Percentiles rank a stretch among this genome's conserved stretches.
Evolutionary conservation across 768 basidiomycete genomes (phyloP).

Genomic region (Erythrobasidium yunnanense): DNA sequence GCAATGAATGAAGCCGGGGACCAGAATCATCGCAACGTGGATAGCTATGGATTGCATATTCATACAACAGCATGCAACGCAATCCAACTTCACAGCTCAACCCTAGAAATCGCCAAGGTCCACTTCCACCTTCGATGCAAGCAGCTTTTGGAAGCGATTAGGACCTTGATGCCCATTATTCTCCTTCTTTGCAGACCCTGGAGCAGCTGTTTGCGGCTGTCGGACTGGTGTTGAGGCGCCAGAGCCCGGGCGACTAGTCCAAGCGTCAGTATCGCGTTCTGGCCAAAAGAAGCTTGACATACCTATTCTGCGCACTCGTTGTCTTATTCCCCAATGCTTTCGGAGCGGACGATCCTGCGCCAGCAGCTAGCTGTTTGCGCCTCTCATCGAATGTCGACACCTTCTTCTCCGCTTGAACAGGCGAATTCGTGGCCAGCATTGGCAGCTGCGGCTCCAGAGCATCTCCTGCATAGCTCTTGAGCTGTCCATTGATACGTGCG

Average conservation of each 20-base stretch:
- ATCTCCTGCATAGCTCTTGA: not conserved
- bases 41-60: too few species aligned
- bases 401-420: not conserved
- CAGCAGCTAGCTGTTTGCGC: not conserved
- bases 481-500: not conserved
- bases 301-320: not conserved
- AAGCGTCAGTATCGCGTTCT: not conserved
- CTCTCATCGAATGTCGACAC: slow-evolving; percentile 7
- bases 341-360: slow-evolving; percentile 3
- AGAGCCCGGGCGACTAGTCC: not conserved
- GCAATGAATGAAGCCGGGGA: too few species aligned
- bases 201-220: not conserved
- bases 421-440: not conserved
- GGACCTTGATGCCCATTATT: not conserved
- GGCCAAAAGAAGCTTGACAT: not conserved
- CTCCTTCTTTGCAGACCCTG: not conserved
- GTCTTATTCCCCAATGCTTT: slow-evolving; percentile 6
- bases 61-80: too few species aligned
- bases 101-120: slow-evolving; percentile 24
- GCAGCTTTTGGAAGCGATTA: slow-evolving; percentile 12
- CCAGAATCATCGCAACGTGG: too few species aligned
- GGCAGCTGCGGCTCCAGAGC: not conserved
- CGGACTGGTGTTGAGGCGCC: slow-evolving; percentile 13
- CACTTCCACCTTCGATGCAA: slow-evolving; percentile 17
- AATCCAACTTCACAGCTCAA: too few species aligned